Evolutionary conservation across 495 filamentous ascomycete species (phyloP).

Genomic region (Neurospora sp.): DNA sequence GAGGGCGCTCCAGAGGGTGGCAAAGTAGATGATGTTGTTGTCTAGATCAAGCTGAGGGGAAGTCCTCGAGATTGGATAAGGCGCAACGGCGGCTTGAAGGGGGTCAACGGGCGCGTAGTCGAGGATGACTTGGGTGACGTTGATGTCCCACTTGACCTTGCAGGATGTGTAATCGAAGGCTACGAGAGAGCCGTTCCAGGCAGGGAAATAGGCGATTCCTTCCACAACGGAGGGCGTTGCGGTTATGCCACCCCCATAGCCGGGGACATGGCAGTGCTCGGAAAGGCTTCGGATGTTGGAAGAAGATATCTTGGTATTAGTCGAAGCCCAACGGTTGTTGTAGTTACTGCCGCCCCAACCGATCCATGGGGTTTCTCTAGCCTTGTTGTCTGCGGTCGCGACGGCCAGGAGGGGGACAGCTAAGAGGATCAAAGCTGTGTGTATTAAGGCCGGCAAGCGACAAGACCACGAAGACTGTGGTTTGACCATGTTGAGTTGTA

Average conservation of each 20-base stretch:
- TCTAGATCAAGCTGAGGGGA: slow-evolving; percentile 20
- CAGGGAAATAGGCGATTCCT: slow-evolving; percentile 26
- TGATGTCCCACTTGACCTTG: slow-evolving; percentile 22
- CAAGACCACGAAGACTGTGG: not conserved
- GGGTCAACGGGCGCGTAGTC: slow-evolving; percentile 9
- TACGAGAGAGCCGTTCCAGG: slow-evolving; percentile 26
- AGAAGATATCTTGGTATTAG: slow-evolving; percentile 12
- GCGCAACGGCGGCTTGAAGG: slow-evolving; percentile 3
- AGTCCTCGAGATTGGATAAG: slow-evolving; percentile 12
- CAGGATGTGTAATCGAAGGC: slow-evolving; percentile 26
- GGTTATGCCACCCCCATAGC: slow-evolving; percentile 16
- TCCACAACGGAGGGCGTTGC: slow-evolving; percentile 18
- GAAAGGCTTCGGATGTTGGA: slow-evolving; percentile 8
- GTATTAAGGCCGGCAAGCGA: not conserved
- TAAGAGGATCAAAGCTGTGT: not conserved
- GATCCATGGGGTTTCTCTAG: not conserved
- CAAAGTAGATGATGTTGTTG: slow-evolving; percentile 23
- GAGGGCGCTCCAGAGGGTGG: slow-evolving; percentile 24
- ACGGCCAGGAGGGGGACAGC: not conserved
- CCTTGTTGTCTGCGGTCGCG: not conserved
- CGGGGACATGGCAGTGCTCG: slow-evolving; percentile 8
- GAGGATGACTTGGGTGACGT: slow-evolving; percentile 18
- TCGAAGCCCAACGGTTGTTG: slow-evolving; percentile 22
- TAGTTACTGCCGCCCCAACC: slow-evolving; percentile 3
- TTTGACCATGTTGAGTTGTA: not conserved